These are phyloP conservation scores for Globisporangium spiculum DNA, from an alignment of 352 stramenopile species.

Conservation along the genomic window DNA sequence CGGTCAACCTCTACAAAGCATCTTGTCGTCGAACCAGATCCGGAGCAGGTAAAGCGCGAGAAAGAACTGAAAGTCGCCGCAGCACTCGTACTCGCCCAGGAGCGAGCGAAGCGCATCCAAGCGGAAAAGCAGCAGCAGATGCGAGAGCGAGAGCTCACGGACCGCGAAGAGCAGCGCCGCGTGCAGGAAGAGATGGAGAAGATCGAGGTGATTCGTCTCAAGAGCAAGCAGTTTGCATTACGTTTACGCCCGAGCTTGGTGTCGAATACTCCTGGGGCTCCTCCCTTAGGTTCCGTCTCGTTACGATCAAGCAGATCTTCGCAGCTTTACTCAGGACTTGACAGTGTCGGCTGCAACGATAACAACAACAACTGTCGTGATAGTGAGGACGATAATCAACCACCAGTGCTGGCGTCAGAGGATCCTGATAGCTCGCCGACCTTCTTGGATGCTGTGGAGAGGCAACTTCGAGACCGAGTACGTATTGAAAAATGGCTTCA, in stretches of 20 bases:
- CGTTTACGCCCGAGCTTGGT: constrained; percentile 6
- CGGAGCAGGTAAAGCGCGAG: constrained; percentile 17
- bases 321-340: neutral
- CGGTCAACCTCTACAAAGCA: neutral
- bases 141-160: constrained; percentile 18
- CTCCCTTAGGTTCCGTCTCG: neutral
- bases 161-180: constrained; percentile 21
- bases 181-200: constrained; percentile 39
- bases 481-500: neutral
- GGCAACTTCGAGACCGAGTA: constrained; percentile 5
- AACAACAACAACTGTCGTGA: neutral
- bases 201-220: constrained; percentile 31
- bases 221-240: constrained; percentile 21
- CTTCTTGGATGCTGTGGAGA: constrained; percentile 8
- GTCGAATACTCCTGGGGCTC: constrained; percentile 6
- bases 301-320: neutral
- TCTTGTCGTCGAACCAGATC: neutral
- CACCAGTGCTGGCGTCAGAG: neutral
- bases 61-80: constrained; percentile 36
- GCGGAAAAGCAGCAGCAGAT: constrained; percentile 27
- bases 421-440: neutral
- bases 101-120: constrained; percentile 32
- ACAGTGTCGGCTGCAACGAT: neutral
- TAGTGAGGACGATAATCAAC: neutral
- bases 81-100: constrained; percentile 33